Evolutionary conservation across 495 filamentous ascomycete species (phyloP).

Genomic region (Astrothelium subdiscretum): DNA sequence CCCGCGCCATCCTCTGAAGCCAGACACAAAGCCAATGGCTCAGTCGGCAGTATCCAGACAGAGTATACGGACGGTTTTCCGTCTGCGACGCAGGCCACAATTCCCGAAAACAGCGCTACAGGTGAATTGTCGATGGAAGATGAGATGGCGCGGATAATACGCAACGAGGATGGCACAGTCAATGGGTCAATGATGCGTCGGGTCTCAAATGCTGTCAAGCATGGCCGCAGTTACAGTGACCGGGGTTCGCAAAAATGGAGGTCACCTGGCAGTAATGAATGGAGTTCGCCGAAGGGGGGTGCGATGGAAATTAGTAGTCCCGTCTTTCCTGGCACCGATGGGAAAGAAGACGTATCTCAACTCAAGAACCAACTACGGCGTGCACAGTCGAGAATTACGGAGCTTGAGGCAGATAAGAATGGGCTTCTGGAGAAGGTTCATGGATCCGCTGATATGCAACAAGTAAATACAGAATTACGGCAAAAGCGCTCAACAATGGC

Average conservation of each 20-base stretch:
- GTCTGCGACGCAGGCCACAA: slow-evolving; percentile 33
- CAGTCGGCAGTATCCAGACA: slow-evolving; percentile 38
- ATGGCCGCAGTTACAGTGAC: slow-evolving; percentile 84
- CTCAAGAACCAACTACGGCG: slow-evolving; percentile 69
- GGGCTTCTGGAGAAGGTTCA: slow-evolving; percentile 38
- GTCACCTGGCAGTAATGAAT: slow-evolving; percentile 40
- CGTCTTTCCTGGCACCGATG: slow-evolving; percentile 47
- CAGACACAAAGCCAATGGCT: slow-evolving; percentile 42
- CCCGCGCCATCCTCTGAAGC: slow-evolving; percentile 36
- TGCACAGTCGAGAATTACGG: slow-evolving; percentile 67
- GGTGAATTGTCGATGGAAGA: slow-evolving; percentile 84
- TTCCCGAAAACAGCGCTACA: slow-evolving; percentile 60
- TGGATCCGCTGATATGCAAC: slow-evolving; percentile 67
- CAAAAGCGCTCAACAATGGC: slow-evolving; percentile 96
- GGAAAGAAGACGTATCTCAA: slow-evolving; percentile 57
- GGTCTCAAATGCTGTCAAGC: slow-evolving; percentile 84
- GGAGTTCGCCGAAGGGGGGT: slow-evolving; percentile 43
- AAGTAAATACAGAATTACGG: slow-evolving; percentile 70
- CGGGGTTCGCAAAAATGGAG: slow-evolving; percentile 57
- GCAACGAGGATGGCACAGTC: slow-evolving; percentile 47
- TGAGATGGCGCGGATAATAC: slow-evolving; percentile 72
- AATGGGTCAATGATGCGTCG: slow-evolving; percentile 64
- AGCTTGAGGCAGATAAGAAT: slow-evolving; percentile 63
- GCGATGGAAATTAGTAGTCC: slow-evolving; percentile 63
- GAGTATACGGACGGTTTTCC: slow-evolving; percentile 14